Base-by-base conservation (phyloP, 2,329 filamentous ascomycete species). In the Hymenoscyphus fructigenus region DNA sequence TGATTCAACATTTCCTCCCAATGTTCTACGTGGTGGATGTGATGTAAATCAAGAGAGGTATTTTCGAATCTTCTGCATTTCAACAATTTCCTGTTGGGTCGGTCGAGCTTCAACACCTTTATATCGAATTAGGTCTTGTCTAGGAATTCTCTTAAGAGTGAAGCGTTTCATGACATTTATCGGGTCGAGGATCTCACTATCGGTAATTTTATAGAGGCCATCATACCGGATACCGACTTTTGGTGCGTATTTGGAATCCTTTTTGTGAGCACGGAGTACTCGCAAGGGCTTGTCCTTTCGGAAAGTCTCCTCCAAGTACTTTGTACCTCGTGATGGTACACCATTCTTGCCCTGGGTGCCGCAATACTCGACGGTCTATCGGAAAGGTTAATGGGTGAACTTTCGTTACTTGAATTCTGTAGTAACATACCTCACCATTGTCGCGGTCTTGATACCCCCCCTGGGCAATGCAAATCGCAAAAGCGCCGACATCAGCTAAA, bases 211-310 rank as follows among this genome's bases (percentile, higher is more conserved):
- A 67, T 88, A 88, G 0, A 87, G 71, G 0, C 85, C 85, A 71
- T 88, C 85, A 61, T 87, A 87, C 1, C 85, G 75, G n/a, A 84
- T 77, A 0, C 85, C 85, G 10, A 75, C 66, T 0, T 71, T 65
- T 0, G 85, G 85, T 0, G 80, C 76, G 61, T 79, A 84, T 26
- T 68, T 71, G 0, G 71, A 75, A 2, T 69, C 64, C 23, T 70
- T 68, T 20, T 81, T 79, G 4, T 73, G 69, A 0, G 80, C 81
- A 1, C 85, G 80, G 5, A 88, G 76, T 3, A 88, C 79, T 1
- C 85, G 78, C 2, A 88, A 78, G 0, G 79, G 77, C 2, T 78
- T 72, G 1, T 76, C 73, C 1, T 70, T 75, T 2, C 71, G 62
- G 14, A 71, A 70, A 2, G 78, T 80, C 1, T 78, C 76, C 14